Evolutionary conservation across 2,329 filamentous ascomycete species (phyloP).

Genomic region (Venturia asperata): DNA sequence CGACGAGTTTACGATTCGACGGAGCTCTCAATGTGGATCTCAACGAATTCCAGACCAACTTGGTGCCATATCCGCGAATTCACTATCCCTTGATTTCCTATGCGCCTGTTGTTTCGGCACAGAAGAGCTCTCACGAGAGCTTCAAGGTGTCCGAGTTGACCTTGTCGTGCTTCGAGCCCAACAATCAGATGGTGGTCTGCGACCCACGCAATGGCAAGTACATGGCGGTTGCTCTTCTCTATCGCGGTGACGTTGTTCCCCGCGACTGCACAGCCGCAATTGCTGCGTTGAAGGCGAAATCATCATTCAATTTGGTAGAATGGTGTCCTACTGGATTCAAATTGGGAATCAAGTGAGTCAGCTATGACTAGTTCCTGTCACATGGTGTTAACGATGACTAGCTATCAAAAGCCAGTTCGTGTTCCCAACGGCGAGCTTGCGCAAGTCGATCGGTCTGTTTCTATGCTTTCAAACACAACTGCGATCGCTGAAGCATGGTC

Average conservation of each 20-base stretch:
- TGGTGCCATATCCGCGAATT: slow-evolving; percentile 67
- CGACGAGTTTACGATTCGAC: slow-evolving; percentile 64
- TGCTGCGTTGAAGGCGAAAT: slow-evolving; percentile 61
- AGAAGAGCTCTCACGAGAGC: slow-evolving; percentile 77
- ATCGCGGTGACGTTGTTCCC: slow-evolving; percentile 64
- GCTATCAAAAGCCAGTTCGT: slow-evolving; percentile 42
- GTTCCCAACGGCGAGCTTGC: slow-evolving; percentile 57
- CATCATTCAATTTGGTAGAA: slow-evolving; percentile 66
- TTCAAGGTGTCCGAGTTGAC: slow-evolving; percentile 77
- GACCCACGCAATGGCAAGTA: slow-evolving; percentile 69
- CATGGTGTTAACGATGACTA: neutral
- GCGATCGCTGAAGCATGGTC: slow-evolving; percentile 69
- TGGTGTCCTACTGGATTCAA: slow-evolving; percentile 73
- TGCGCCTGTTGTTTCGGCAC: slow-evolving; percentile 61
- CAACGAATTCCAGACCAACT: slow-evolving; percentile 72
- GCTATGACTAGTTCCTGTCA: too few species aligned
- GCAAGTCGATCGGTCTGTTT: slow-evolving; percentile 56
- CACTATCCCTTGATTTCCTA: slow-evolving; percentile 70
- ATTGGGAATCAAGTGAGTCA: slow-evolving; percentile 53
- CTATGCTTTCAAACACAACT: slow-evolving; percentile 69
- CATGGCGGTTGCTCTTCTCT: slow-evolving; percentile 66
- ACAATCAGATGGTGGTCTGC: slow-evolving; percentile 74
- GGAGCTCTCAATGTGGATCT: slow-evolving; percentile 67
- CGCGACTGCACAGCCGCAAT: slow-evolving; percentile 63
- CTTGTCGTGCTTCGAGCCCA: slow-evolving; percentile 69